These are phyloP conservation scores for Halteria grandinella DNA, from an alignment of 73 alveolate genomes.

Conservation along the genomic window DNA sequence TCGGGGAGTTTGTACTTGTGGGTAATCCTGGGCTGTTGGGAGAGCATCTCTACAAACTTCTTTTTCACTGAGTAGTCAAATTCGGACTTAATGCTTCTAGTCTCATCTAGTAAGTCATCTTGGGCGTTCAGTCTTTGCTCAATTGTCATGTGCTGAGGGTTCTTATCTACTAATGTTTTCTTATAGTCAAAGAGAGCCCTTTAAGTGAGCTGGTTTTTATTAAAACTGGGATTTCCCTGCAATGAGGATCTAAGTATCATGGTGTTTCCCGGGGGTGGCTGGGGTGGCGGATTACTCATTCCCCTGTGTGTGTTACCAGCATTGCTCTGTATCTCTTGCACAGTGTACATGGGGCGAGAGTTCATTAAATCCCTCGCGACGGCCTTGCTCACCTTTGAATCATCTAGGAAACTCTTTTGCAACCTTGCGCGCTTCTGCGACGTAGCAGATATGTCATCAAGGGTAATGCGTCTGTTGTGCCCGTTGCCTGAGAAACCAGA, in stretches of 20 bases:
- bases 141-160: background rate
- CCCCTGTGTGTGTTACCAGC: background rate
- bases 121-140: background rate
- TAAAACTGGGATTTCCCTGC: no score
- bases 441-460: no score
- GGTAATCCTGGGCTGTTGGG: no score
- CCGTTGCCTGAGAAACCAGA: no score
- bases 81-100: constrained; percentile 34
- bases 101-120: constrained; percentile 55
- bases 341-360: constrained; percentile 12
- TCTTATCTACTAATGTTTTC: constrained; percentile 27
- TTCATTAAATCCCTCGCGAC: constrained; percentile 35
- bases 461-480: no score
- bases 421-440: no score
- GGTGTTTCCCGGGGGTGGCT: no score
- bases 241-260: no score
- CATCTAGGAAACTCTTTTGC: constrained; percentile 14
- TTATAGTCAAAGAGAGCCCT: constrained; percentile 1
- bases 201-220: no score
- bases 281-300: background rate
- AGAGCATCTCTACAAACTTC: constrained; percentile 36
- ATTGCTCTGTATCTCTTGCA: background rate
- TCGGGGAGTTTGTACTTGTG: no score
- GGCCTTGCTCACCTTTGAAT: constrained; percentile 18
- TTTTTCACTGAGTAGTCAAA: constrained; percentile 24